Evolutionary conservation across 805 yeast genomes (phyloP).

Genomic region (Nakazawaea siamensis): DNA sequence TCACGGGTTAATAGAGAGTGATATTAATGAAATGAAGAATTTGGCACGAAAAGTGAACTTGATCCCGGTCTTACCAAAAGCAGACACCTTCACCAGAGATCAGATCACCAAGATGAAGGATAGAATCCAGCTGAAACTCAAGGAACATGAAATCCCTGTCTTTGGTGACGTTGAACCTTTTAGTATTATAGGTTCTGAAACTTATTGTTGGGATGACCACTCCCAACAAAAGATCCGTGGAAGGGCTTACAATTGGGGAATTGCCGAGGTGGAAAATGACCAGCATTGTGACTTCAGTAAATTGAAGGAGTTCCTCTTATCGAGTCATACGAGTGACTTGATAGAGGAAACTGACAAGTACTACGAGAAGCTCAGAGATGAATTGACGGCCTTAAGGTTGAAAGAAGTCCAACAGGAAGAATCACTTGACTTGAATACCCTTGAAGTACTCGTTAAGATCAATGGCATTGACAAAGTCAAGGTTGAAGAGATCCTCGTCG

Average conservation of each 20-base stretch:
- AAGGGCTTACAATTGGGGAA: constrained; percentile 79
- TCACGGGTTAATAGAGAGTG: constrained; percentile 53
- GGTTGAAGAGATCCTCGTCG: constrained; percentile 31
- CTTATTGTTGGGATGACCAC: constrained; percentile 29
- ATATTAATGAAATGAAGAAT: constrained; percentile 65
- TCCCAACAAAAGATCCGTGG: constrained; percentile 59
- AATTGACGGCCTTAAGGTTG: not conserved
- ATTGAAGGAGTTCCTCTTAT: constrained; percentile 57
- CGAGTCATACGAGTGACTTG: constrained; percentile 70
- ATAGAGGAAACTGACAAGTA: constrained; percentile 69
- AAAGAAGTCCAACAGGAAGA: not conserved
- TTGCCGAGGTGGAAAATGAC: constrained; percentile 73
- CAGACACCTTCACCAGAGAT: constrained; percentile 58
- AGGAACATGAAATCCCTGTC: constrained; percentile 45
- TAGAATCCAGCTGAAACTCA: constrained; percentile 40
- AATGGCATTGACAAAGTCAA: too few species aligned
- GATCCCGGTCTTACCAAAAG: constrained; percentile 75
- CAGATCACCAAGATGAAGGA: constrained; percentile 48
- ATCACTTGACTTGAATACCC: too few species aligned
- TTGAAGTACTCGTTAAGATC: too few species aligned
- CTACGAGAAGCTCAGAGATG: constrained; percentile 47
- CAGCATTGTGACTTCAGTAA: constrained; percentile 68
- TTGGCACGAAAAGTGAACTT: constrained; percentile 67
- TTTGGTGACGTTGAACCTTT: constrained; percentile 58
- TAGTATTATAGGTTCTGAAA: constrained; percentile 62